Evolutionary conservation across 2,329 filamentous ascomycete genomes (phyloP).

Genomic region (Domatiomyces globalis): DNA sequence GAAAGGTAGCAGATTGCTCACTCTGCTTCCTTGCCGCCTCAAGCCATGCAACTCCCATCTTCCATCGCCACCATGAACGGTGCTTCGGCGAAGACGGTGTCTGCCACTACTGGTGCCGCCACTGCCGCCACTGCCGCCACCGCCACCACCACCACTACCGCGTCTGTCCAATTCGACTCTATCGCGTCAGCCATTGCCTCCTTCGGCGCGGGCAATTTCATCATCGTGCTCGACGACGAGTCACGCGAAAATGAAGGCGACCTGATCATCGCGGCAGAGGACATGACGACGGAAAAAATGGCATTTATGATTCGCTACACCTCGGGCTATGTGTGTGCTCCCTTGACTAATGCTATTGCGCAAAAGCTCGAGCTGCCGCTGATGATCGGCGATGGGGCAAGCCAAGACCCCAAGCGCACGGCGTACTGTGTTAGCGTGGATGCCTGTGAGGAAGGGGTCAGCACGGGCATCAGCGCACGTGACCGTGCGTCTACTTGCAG

Average conservation of each 20-base stretch:
- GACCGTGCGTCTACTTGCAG: conserved; percentile 75
- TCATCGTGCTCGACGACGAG: conserved; percentile 86
- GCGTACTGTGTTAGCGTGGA: conserved; percentile 90
- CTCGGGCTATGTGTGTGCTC: conserved; percentile 80
- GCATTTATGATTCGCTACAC: conserved; percentile 90
- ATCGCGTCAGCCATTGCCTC: conserved; percentile 21
- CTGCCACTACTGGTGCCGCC: neutral
- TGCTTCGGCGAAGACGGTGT: neutral
- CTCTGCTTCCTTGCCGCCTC: neutral
- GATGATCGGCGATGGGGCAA: conserved; percentile 61
- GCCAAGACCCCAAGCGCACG: conserved; percentile 68
- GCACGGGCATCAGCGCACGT: conserved; percentile 79
- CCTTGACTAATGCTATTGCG: conserved; percentile 57
- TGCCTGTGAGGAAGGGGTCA: conserved; percentile 54
- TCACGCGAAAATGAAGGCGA: conserved; percentile 96
- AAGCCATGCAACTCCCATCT: neutral
- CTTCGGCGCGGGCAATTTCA: conserved; percentile 57
- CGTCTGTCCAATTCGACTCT: conserved; percentile 21
- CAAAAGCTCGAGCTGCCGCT: conserved; percentile 63
- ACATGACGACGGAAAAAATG: conserved; percentile 78
- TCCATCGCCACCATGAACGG: neutral
- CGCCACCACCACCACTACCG: conserved; percentile 4
- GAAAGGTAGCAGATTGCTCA: neutral
- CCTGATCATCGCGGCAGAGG: conserved; percentile 80
- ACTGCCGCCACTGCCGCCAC: neutral